Evolutionary conservation across 331 rosid species (phyloP).

Genomic region (Cucumis variabilis): DNA sequence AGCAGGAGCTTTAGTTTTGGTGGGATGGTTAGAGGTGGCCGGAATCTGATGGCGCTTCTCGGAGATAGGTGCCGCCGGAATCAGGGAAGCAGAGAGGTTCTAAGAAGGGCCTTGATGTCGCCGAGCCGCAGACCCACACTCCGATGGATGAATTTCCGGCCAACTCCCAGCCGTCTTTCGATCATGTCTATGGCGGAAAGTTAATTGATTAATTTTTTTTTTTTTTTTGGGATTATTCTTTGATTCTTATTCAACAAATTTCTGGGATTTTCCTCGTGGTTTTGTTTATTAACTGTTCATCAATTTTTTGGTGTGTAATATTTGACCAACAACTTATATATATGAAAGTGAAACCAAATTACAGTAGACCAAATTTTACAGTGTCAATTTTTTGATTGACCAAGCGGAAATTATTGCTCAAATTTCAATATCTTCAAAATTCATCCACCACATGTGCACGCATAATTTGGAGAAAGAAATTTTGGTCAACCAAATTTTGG

Average conservation of each 20-base stretch:
- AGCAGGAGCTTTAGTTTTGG: conserved; percentile 60
- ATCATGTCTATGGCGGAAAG: conserved; percentile 63
- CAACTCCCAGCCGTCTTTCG: conserved; percentile 90
- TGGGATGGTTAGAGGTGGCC: conserved; percentile 56
- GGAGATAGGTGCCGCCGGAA: conserved; percentile 55
- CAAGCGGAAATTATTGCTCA: no score
- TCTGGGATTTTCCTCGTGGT: background rate
- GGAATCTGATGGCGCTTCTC: conserved; percentile 51
- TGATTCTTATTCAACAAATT: background rate
- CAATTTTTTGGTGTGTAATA: background rate
- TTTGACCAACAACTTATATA: no score
- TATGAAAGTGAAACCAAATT: no score
- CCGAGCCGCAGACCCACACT: conserved; percentile 59
- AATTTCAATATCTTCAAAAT: no score
- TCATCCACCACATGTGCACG: no score
- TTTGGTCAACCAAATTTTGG: no score
- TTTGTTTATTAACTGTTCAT: background rate
- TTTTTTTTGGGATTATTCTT: background rate
- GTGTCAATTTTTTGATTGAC: no score
- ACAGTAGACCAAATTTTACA: no score
- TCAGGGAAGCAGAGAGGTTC: conserved; percentile 62
- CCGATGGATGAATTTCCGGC: conserved; percentile 85
- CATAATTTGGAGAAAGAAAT: no score
- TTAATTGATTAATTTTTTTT: background rate
- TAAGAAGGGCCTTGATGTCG: conserved; percentile 79